Base-by-base conservation (phyloP, 495 filamentous ascomycete species). In the Friedmanniomyces simplex region DNA sequence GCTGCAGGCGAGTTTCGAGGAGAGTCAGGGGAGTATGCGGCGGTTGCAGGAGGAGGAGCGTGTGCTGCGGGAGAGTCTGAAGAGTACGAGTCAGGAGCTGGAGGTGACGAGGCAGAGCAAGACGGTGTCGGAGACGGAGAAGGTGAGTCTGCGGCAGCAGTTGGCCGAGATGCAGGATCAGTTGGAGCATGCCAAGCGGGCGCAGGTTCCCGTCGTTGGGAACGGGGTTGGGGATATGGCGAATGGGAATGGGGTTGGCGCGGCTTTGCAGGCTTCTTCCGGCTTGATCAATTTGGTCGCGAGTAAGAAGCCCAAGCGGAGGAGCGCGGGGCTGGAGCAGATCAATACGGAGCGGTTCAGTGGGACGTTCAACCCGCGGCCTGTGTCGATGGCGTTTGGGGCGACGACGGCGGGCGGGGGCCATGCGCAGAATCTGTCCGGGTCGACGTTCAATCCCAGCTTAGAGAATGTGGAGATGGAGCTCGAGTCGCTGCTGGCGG, bases 221-320 rank as follows among this genome's bases (percentile, higher is more conserved):
- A 84, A 84, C 60, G 87, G 86, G 47, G 89, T 94, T 53, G 87
- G 86, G 47, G 89, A 95, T 53, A 64, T 86, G 54, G 71, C 75
- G 39, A 95, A 95, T 67, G 89, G 88, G 41, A 73, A 69, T 57
- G 66, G 51, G 11, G 37, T 22, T 69, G 49, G 68, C 77, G 22
- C 79, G 84, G 56, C n/a, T n/a, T 74, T 80, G 1, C 57, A 60
- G 43, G 52, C 61, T 24, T 85, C 77, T 55, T 84, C 77, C 55
- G 89, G 89, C 52, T 79, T 99, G 53, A 96, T 99, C 76, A 97
- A 97, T 67, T 76, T 99, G 47, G 93, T 99, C 16, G 88, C 91
- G 13, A 88, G 89, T 21, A 99, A 97, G 81, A 96, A 95, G 76
- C 89, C 91, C 34, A 96, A 97, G 76, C 75, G 93, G 67, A 81